These are phyloP conservation scores for Suhomyces yuchorum DNA, from an alignment of 1,139 yeast species.

Conservation along the genomic window DNA sequence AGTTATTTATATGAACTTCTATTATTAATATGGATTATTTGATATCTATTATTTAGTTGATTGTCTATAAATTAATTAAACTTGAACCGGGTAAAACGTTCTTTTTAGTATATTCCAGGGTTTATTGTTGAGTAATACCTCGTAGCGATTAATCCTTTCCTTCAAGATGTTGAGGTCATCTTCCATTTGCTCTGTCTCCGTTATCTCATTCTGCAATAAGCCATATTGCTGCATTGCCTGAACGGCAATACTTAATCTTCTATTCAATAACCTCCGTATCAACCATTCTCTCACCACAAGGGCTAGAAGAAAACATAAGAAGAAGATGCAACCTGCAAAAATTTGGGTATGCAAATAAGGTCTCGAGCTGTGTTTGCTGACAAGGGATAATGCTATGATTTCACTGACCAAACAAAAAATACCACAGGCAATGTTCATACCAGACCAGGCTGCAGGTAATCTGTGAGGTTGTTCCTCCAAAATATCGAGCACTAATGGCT, in stretches of 20 bases:
- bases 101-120: conserved; percentile 4
- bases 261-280: conserved; percentile 23
- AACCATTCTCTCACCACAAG: conserved; percentile 35
- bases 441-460: conserved; percentile 64
- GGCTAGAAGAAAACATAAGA: conserved; percentile 32
- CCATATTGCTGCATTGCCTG: not conserved
- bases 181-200: not conserved
- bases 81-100: conserved; percentile 14
- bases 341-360: conserved; percentile 65
- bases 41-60: too few relatives aligned
- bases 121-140: conserved; percentile 9
- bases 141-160: conserved; percentile 14
- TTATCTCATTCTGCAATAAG: conserved; percentile 9
- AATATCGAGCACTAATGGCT: conserved; percentile 61
- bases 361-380: conserved; percentile 27
- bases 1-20: too few relatives aligned
- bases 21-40: too few relatives aligned
- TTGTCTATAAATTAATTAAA: not conserved
- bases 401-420: conserved; percentile 48
- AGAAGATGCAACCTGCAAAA: conserved; percentile 54
- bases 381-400: conserved; percentile 50
- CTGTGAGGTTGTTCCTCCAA: conserved; percentile 38
- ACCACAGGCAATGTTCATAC: conserved; percentile 51
- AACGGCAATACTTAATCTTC: conserved; percentile 16
- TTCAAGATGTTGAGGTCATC: conserved; percentile 6